Percentiles rank a stretch among this genome's conserved stretches.
Conservation (phyloP, 495 filamentous ascomycete genomes). For the Hamigera avellanea region DNA sequence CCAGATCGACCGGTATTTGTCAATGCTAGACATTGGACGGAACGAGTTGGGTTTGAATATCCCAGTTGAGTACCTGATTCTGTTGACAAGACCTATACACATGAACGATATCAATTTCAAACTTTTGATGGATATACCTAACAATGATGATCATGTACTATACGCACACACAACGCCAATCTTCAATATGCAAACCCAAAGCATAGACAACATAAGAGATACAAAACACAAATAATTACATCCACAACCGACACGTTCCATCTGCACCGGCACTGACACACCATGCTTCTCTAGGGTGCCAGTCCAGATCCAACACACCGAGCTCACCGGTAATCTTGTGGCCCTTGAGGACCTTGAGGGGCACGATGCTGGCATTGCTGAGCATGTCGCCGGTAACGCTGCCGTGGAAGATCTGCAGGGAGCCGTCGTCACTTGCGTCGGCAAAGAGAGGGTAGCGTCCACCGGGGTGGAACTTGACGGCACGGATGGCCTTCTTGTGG, state of each 20-base stretch:
- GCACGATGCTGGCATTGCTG: slow-evolving; percentile 92
- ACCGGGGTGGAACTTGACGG: slow-evolving; percentile 74
- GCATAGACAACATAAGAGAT: slow-evolving; percentile 9
- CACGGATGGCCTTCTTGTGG: slow-evolving; percentile 80
- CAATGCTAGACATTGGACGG: neutral
- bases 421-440: slow-evolving; percentile 88
- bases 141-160: no score
- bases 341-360: slow-evolving; percentile 84
- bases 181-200: neutral
- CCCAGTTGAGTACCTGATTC: no score
- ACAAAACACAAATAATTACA: slow-evolving; percentile 26
- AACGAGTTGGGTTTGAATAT: no score
- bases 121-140: no score
- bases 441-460: slow-evolving; percentile 76
- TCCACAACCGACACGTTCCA: slow-evolving; percentile 76
- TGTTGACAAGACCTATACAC: no score
- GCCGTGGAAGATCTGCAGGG: slow-evolving; percentile 90
- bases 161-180: slow-evolving; percentile 1
- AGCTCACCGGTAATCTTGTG: slow-evolving; percentile 68
- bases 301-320: slow-evolving; percentile 87
- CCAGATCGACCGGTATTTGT: no score
- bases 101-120: no score
- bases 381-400: slow-evolving; percentile 88
- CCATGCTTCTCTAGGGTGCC: slow-evolving; percentile 91
- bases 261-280: slow-evolving; percentile 88